Evolutionary conservation across 495 filamentous ascomycete species (phyloP), one percentile per base, ranked within the genome.

Genomic region (Podospora comata): DNA sequence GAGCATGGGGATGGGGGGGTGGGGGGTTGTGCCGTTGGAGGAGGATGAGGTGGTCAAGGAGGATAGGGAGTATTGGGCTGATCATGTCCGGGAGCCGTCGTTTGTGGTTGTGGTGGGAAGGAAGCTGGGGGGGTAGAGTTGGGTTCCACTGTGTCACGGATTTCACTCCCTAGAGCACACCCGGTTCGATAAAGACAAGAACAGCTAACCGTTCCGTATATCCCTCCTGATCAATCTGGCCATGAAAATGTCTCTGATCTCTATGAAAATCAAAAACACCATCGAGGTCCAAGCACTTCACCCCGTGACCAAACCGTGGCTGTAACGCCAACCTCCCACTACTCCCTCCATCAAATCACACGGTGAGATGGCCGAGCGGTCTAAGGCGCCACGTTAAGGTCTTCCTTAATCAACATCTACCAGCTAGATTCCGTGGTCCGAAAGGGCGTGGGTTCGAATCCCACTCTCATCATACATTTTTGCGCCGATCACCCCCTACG

Each of bases 371-470:
- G 39, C 39, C 39, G 39, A 48, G 39, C 39, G 39, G 39, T 48
- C 39, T 48, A 48, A 48, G 39, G 39, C 39, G 39, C 39, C 39
- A 48, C 39, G 39, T 48, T 48, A 48, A 48, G 39, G 39, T 48
- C 39, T 48, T 48, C 39, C 39, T 48, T 48, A 48, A 48, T 48
- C 39, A 48, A 48, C 13, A 48, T 48, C 13, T 48, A 48, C 39
- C 2, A 13, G 39, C 3, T 48, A 48, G 19, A 44, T 76, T 77
- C 75, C 74, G 75, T 76, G 70, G 74, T 78, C 73, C 76, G 72
- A 78, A 74, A 76, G 74, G 74, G 75, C 75, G 76, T 74, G 75
- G 73, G 76, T 78, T 75, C 73, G 76, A 78, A 77, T 77, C 76
- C 73, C 73, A 78, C 75, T 76, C 73, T 78, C 69, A 68, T 75